A percentile compares a stretch with the other conserved stretches of the same genome.
Conservation (phyloP, 768 basidiomycete species). For the Naganishia antarctica region DNA sequence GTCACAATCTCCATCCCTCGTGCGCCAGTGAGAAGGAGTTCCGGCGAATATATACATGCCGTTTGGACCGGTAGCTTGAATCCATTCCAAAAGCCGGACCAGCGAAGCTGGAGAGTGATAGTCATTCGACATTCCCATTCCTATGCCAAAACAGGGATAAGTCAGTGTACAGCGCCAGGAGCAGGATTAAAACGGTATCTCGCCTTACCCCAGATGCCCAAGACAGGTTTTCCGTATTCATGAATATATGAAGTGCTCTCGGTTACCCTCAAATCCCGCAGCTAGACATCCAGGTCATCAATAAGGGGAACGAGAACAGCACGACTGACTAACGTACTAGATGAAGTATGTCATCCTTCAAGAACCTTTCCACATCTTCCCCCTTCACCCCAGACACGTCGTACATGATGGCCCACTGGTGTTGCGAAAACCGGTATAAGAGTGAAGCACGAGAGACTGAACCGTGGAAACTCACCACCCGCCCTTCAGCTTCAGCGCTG, state of each 20-base stretch:
- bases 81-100: conserved; percentile 56
- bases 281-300: background rate
- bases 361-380: conserved; percentile 61
- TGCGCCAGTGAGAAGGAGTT: conserved; percentile 69
- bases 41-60: conserved; percentile 72
- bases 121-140: conserved; percentile 64
- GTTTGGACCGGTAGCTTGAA: conserved; percentile 63
- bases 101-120: conserved; percentile 63
- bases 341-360: conserved; percentile 64
- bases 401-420: conserved; percentile 73
- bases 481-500: conserved; percentile 72
- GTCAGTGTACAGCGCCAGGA: background rate
- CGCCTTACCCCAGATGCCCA: conserved; percentile 65
- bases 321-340: background rate
- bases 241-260: conserved; percentile 69
- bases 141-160: conserved; percentile 44
- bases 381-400: conserved; percentile 73
- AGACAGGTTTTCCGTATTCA: conserved; percentile 65
- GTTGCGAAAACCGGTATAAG: background rate
- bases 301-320: background rate
- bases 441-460: background rate
- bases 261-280: conserved; percentile 60
- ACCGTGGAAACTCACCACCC: conserved; percentile 52
- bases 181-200: background rate
- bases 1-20: conserved; percentile 65